Percentiles rank a stretch among this genome's conserved stretches.
Conservation (phyloP, 768 basidiomycete genomes). For the Symmetrospora coprosmae region DNA sequence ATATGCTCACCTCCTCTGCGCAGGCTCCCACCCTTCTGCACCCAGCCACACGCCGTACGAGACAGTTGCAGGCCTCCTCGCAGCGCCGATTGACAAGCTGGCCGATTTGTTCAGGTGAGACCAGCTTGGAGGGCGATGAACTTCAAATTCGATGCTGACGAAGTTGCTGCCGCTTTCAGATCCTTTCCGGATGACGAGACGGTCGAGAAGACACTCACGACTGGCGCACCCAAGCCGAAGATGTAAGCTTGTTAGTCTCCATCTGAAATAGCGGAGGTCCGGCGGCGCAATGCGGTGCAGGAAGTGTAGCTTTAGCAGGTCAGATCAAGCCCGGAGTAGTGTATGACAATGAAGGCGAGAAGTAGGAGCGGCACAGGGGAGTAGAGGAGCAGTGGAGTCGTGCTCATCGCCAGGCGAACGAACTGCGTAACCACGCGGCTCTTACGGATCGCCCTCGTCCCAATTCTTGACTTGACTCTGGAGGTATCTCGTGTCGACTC, state of each 20-base stretch:
- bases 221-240: not conserved
- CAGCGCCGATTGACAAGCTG: conserved; percentile 6
- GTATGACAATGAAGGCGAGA: not conserved
- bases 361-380: no score
- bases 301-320: not conserved
- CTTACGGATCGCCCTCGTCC: no score
- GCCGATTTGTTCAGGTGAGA: conserved; percentile 7
- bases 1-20: not conserved
- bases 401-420: no score
- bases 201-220: conserved; percentile 1
- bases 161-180: not conserved
- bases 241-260: not conserved
- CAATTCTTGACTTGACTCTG: not conserved
- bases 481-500: not conserved
- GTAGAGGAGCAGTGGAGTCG: no score
- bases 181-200: conserved; percentile 3
- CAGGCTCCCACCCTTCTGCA: conserved; percentile 8
- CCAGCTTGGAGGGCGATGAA: not conserved
- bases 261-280: not conserved
- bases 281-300: not conserved
- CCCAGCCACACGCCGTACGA: conserved; percentile 4
- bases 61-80: conserved; percentile 2
- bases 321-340: not conserved
- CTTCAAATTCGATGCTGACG: not conserved
- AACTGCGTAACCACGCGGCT: no score